phyloP scores from a whole-genome alignment of 2,329 filamentous ascomycete species.

The Metarhizium rileyi region DNA sequence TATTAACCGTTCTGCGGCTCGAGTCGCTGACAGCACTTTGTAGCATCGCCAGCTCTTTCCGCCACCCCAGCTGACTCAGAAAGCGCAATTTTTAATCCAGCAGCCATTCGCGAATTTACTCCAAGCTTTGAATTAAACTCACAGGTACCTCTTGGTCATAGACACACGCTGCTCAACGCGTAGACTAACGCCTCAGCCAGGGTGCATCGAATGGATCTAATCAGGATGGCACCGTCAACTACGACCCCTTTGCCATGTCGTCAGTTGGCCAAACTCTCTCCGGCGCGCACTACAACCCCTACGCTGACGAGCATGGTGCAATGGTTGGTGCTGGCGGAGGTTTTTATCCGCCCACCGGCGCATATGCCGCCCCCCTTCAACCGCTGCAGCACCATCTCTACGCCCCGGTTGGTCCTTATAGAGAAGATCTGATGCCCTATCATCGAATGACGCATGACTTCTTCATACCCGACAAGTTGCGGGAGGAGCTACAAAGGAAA shows the following conservation, averaged over 20 bases:
- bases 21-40: neutral
- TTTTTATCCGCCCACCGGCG: conserved; percentile 55
- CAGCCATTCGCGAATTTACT: conserved; percentile 49
- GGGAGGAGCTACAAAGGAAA: conserved; percentile 85
- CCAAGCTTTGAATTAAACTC: conserved; percentile 45
- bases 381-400: conserved; percentile 89
- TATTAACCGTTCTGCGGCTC: neutral
- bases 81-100: conserved; percentile 42
- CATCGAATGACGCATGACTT: conserved; percentile 84
- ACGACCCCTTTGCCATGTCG: conserved; percentile 56
- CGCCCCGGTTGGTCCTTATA: conserved; percentile 73
- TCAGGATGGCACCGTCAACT: conserved; percentile 34
- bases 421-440: conserved; percentile 72
- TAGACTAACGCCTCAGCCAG: conserved; percentile 15
- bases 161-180: neutral
- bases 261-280: conserved; percentile 42
- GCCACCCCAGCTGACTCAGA: conserved; percentile 33
- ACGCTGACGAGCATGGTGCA: conserved; percentile 59
- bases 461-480: conserved; percentile 77
- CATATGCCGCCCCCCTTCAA: conserved; percentile 44
- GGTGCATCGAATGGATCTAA: conserved; percentile 35
- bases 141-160: conserved; percentile 24
- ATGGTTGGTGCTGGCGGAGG: conserved; percentile 47
- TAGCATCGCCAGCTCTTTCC: conserved; percentile 22
- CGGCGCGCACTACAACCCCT: conserved; percentile 57